Percentiles rank a stretch among this genome's conserved stretches.
Evolutionary conservation across 176 grass and related monocot species (phyloP).

Genomic region (Zea mays): Zm-B73-REFERENCE-NAM-5.0 NC_050104.1:8060501-8061000

Average conservation of each 20-base stretch:
- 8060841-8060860: slow-evolving; percentile 26
- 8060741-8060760: slow-evolving; percentile 9
- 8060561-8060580: slow-evolving; percentile 29
- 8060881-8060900: neutral
- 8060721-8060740: slow-evolving; percentile 5
- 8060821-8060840: slow-evolving; percentile 15
- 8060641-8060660: slow-evolving; percentile 48
- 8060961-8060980: neutral
- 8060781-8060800: slow-evolving; percentile 21
- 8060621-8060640: slow-evolving; percentile 78
- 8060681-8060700: slow-evolving; percentile 1
- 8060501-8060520: neutral
- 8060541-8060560: slow-evolving; percentile 16
- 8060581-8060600: slow-evolving; percentile 86
- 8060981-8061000: neutral
- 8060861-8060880: neutral
- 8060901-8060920: neutral
- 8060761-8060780: neutral
- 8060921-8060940: neutral
- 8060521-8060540: slow-evolving; percentile 20
- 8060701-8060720: slow-evolving; percentile 1
- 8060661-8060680: slow-evolving; percentile 14
- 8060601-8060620: slow-evolving; percentile 77
- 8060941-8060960: neutral
- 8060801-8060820: slow-evolving; percentile 24